Conservation (phyloP, 805 yeast species). For the Candida awuae region DNA sequence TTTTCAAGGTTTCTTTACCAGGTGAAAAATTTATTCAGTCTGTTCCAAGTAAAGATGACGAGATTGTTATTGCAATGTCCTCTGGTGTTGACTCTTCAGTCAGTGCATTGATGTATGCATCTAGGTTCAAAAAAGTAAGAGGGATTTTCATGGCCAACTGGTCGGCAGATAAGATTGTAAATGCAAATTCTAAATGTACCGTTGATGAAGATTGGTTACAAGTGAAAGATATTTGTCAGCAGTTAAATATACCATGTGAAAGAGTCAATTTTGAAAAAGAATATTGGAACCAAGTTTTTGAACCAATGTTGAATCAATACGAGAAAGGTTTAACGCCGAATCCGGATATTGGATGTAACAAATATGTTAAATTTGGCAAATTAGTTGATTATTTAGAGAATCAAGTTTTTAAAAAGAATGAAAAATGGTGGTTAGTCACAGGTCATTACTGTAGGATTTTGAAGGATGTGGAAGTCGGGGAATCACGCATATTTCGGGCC, state of each 20-base stretch:
- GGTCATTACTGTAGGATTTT: constrained; percentile 70
- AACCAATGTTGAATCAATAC: constrained; percentile 80
- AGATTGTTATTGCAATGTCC: constrained; percentile 82
- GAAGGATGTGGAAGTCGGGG: constrained; percentile 25
- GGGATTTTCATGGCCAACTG: constrained; percentile 96
- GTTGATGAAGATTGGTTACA: constrained; percentile 81
- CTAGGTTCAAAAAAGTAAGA: constrained; percentile 48
- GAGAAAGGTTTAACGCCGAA: constrained; percentile 78
- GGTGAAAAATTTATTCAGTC: constrained; percentile 28
- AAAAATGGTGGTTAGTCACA: constrained; percentile 78
- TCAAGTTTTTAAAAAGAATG: constrained; percentile 10
- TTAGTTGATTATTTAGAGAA: constrained; percentile 45
- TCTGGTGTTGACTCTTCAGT: constrained; percentile 96
- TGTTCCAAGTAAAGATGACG: constrained; percentile 45
- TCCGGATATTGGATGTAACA: constrained; percentile 88
- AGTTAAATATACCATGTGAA: constrained; percentile 59
- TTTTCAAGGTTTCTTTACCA: constrained; percentile 9
- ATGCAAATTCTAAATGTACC: constrained; percentile 43
- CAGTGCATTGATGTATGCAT: constrained; percentile 52
- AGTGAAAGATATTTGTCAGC: constrained; percentile 56
- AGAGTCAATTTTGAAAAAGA: constrained; percentile 81
- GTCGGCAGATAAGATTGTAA: constrained; percentile 34
- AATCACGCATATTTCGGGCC: constrained; percentile 48
- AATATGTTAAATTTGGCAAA: constrained; percentile 78
- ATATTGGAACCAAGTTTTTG: constrained; percentile 88